Evolutionary conservation across 1,284 basidiomycete species (phyloP), one percentile per base, ranked within the genome.

Genomic region (Leccinum subrobustum): DNA sequence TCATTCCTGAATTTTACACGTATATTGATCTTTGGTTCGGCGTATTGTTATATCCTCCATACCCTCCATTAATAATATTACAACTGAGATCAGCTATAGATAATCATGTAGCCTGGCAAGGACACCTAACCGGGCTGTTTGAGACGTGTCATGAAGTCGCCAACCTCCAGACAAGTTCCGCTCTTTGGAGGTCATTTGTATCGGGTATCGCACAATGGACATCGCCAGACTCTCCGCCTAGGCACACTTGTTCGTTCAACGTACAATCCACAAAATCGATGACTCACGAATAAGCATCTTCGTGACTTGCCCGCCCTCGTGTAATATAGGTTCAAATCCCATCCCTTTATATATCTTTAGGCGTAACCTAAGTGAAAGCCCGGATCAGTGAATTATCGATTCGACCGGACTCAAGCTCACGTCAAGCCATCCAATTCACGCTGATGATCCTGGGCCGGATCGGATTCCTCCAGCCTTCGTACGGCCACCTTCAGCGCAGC

Each of bases 241-340:
- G 23, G 51, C 27, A 50, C 12, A 31, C 20, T 53, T 23, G 55
- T 59, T 54, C 47, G 6, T 52, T 57, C 25, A 58, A 18, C 3
- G 5, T 23, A 39, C 33, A 2, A 44, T 52, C 12, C 3, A 53
- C 44, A 31, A 47, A 2, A 48, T 42, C n/a, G 12, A 48, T 29
- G 29, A 60, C 88, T 70, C 69, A 91, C 88, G 79, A 66, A 91
- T 77, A 66, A 92, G 81, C 75, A 91, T 83, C 68, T 87, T 90
- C 25, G 72, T 67, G 37, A 83, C 66, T 20, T 73, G 72, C 0
- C 83, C 83, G 47, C 81, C 72, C 60, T 81, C 82, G 60, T 83
- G 81, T 23, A 83, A 63, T 35, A 90, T 73, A 6, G 88, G 83
- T 56, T 88, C 83, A 63, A 92, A 88, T 14, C 89, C 89, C 44